Base-by-base conservation (phyloP, 441 rosid genomes). In the Adansonia madagascariensis region DNA sequence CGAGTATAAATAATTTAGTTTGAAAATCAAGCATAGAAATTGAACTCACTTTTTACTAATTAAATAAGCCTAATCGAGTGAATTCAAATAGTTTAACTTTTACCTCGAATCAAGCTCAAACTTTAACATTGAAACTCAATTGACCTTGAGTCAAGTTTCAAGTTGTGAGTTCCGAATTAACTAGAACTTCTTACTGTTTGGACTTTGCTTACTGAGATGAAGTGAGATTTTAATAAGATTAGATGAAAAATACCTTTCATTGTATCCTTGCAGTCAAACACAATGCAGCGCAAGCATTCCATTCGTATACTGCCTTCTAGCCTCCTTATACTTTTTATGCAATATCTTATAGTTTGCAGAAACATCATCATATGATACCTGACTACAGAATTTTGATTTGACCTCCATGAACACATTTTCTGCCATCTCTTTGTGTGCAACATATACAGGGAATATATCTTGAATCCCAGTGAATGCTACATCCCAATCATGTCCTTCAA, bases 201-300 rank as follows among this genome's bases (percentile, higher is more conserved):
- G 9, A 53, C 57, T 53, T 53, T 17, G 57, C 20, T 35, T 35
- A 35, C 9, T 39, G 69, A 41, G 22, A 41, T 43, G 12, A 39
- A 41, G 63, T 59, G 70, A 64, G 70, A 41, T 64, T 64, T 64
- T n/a, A 3, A 39, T 41, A 64, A n/a, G 70, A 64, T n/a, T 41
- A 3, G 8, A 62, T 11, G 65, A 61, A 61, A 61, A 61, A 61
- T 27, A n/a, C 39, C 65, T 61, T 27, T 11, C 65, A 61, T 27
- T 61, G n/a, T 60, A 14, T 60, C 44, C 44, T 60, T 68, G 47
- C 47, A 11, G 15, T 82, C 57, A 80, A 31, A 59, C 69, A 66
- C 46, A 56, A 67, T 87, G 93, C 59, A 88, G 84, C 0, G 90
- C 81, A 11, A 87, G 83, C 91, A 90, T 87, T 75, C 91, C 91